Percentiles rank a stretch among this genome's conserved stretches.
These are phyloP conservation scores for Calonectria hongkongensis DNA, from an alignment of 2,329 filamentous ascomycete genomes.

Conservation along the genomic window DNA sequence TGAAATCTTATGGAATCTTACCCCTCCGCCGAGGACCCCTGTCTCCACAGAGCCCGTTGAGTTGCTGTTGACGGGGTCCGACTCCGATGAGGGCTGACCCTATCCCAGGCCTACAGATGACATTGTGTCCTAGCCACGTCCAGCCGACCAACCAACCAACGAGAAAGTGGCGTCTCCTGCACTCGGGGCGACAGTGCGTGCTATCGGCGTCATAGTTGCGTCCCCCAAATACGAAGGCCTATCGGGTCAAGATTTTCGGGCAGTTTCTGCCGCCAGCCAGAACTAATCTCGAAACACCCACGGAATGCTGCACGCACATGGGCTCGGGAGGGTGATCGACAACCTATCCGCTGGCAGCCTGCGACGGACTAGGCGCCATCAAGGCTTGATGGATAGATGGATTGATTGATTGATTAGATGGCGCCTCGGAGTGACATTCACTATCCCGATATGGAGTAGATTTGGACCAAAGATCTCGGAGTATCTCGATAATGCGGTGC, in stretches of 20 bases:
- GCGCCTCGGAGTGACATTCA: not conserved
- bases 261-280: conserved; percentile 10
- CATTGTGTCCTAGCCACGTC: not conserved
- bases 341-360: not conserved
- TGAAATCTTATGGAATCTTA: not conserved
- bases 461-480: not conserved
- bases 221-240: conserved; percentile 3
- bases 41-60: not conserved
- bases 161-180: not conserved
- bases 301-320: not conserved
- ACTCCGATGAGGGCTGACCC: not conserved
- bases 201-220: not conserved
- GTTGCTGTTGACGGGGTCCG: not conserved
- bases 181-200: not conserved
- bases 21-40: not conserved
- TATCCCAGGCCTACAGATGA: not conserved
- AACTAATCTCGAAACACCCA: conserved; percentile 26
- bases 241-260: not conserved
- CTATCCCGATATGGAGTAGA: not conserved
- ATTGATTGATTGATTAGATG: not conserved
- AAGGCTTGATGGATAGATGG: not conserved
- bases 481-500: conserved; percentile 18
- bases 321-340: not conserved
- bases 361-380: not conserved
- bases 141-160: not conserved